Conservation (phyloP, 495 filamentous ascomycete genomes). For the Penicillium verhagenii region DNA sequence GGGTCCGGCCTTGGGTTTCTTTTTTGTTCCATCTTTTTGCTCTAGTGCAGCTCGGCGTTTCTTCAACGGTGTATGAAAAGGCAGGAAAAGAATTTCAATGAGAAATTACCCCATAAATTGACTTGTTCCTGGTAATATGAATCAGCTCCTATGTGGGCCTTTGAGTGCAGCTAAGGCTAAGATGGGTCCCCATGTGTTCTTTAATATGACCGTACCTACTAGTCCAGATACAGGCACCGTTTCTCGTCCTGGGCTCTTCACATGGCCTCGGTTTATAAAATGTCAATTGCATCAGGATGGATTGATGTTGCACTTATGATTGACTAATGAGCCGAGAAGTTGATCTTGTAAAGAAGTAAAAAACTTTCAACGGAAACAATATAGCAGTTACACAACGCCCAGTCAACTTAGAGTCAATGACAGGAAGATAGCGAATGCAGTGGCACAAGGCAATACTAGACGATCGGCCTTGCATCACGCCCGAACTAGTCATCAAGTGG, state of each 20-base stretch:
- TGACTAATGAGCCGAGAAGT: no score
- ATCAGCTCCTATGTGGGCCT: constrained; percentile 5
- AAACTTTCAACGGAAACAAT: no score
- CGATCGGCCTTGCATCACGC: constrained; percentile 22
- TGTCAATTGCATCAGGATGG: no score
- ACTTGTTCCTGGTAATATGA: neutral
- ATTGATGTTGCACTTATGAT: no score
- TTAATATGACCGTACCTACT: neutral
- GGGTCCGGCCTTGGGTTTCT: constrained; percentile 45
- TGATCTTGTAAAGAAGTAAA: no score
- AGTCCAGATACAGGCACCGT: no score
- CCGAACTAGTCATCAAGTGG: constrained; percentile 22
- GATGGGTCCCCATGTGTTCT: constrained; percentile 8
- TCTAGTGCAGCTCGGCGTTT: constrained; percentile 46
- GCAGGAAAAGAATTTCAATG: constrained; percentile 38
- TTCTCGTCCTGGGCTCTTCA: no score
- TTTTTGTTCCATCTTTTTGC: constrained; percentile 40
- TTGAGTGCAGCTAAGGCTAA: neutral
- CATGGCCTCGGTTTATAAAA: no score
- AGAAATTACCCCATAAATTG: constrained; percentile 23
- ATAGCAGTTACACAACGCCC: no score
- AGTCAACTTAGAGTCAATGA: no score
- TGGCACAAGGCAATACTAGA: constrained; percentile 3
- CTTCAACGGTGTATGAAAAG: constrained; percentile 48
- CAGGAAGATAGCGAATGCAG: no score